A percentile compares a stretch with the other conserved stretches of the same genome.
These are phyloP conservation scores for Citrus inodora DNA, from an alignment of 345 rosid species.

Conservation along the genomic window DNA sequence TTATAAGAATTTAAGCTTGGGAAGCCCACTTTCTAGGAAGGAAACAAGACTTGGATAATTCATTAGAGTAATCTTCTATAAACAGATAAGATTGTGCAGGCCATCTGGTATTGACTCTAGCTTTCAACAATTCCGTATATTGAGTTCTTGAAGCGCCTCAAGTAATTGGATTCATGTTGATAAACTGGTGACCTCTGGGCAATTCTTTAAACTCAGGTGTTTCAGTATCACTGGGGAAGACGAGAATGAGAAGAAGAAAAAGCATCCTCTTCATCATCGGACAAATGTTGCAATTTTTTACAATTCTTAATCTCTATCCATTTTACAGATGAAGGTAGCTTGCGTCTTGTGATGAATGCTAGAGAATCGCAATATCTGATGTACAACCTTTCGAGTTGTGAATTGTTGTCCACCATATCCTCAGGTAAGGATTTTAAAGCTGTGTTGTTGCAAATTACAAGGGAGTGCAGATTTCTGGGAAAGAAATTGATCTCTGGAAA, in stretches of 20 bases:
- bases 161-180: neutral
- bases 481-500: neutral
- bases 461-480: neutral
- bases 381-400: neutral
- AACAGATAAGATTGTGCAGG: no score
- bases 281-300: neutral
- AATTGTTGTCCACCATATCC: neutral
- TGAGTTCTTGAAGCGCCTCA: neutral
- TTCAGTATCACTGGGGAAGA: neutral
- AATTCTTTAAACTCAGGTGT: neutral
- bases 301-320: neutral
- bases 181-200: neutral
- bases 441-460: neutral
- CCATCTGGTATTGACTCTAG: neutral
- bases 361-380: neutral
- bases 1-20: no score
- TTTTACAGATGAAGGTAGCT: neutral
- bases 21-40: neutral
- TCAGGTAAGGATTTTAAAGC: neutral
- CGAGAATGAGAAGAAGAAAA: neutral
- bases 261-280: neutral
- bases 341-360: neutral
- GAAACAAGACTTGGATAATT: neutral
- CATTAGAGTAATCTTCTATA: accelerated
- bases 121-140: neutral